These are phyloP conservation scores for Anastatica hierochuntica DNA, from an alignment of 345 rosid species.

Conservation along the genomic window DNA sequence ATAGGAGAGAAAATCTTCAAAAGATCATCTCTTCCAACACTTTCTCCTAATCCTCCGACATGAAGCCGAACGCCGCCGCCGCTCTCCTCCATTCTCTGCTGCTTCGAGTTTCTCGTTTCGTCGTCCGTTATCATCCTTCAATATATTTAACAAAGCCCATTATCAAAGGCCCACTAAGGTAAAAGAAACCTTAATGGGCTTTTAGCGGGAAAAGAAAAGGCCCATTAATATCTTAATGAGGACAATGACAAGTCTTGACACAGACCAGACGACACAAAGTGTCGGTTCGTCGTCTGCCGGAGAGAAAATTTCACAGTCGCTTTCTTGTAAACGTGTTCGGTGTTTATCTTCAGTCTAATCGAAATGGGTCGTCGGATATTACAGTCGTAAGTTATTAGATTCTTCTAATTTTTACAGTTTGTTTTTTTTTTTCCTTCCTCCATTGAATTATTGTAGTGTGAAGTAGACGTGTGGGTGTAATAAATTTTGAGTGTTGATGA, in stretches of 20 bases:
- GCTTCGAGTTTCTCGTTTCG: background rate
- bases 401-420: background rate
- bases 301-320: background rate
- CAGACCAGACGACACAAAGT: background rate
- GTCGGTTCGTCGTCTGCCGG: constrained; percentile 19
- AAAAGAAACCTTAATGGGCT: background rate
- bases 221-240: background rate
- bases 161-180: background rate
- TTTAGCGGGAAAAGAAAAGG: background rate
- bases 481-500: background rate
- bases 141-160: constrained; percentile 1
- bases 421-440: background rate
- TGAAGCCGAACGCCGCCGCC: background rate
- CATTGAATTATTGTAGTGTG: constrained; percentile 19
- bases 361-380: constrained; percentile 9
- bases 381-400: constrained; percentile 17
- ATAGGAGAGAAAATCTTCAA: constrained; percentile 40
- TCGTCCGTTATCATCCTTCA: background rate
- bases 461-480: constrained; percentile 2
- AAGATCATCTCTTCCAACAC: constrained; percentile 53
- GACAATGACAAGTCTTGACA: no score
- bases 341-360: background rate
- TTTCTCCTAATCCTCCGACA: constrained; percentile 80
- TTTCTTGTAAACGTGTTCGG: constrained; percentile 11
- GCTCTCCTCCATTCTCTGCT: constrained; percentile 7